Conservation (phyloP, 352 stramenopile species). For the Labyrinthula sp. region DNA sequence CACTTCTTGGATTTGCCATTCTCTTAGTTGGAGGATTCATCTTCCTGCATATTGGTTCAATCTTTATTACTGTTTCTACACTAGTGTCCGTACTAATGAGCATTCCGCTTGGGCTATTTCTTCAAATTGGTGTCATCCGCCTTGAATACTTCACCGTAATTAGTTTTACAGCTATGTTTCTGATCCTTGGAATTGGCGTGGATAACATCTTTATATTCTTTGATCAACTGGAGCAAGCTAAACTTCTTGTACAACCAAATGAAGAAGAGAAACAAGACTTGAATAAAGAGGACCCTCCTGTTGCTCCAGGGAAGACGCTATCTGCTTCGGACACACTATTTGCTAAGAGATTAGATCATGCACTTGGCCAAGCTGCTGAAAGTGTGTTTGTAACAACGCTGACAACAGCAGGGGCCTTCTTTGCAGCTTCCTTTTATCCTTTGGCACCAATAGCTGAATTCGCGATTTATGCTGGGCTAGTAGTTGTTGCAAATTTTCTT, state of each 20-base stretch:
- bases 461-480: constrained; percentile 39
- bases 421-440: constrained; percentile 34
- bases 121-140: constrained; percentile 39
- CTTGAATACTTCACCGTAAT: constrained; percentile 41
- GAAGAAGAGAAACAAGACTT: too few species aligned
- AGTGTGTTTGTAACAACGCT: constrained; percentile 39
- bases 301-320: too few species aligned
- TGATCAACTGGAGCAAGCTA: constrained; percentile 36
- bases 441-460: constrained; percentile 38
- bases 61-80: constrained; percentile 38
- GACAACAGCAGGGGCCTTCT: constrained; percentile 38
- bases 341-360: too few species aligned
- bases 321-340: too few species aligned
- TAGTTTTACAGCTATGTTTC: constrained; percentile 39
- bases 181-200: constrained; percentile 41
- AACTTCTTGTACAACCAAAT: too few species aligned
- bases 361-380: constrained; percentile 29
- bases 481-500: constrained; percentile 41
- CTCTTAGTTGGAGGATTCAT: constrained; percentile 39
- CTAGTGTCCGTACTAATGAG: constrained; percentile 39
- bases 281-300: too few species aligned
- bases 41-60: constrained; percentile 33
- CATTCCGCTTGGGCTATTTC: constrained; percentile 40
- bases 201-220: constrained; percentile 44
- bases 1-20: constrained; percentile 29